Conservation (phyloP, 306 rosid species). For the Castanopsis chinensis region DNA sequence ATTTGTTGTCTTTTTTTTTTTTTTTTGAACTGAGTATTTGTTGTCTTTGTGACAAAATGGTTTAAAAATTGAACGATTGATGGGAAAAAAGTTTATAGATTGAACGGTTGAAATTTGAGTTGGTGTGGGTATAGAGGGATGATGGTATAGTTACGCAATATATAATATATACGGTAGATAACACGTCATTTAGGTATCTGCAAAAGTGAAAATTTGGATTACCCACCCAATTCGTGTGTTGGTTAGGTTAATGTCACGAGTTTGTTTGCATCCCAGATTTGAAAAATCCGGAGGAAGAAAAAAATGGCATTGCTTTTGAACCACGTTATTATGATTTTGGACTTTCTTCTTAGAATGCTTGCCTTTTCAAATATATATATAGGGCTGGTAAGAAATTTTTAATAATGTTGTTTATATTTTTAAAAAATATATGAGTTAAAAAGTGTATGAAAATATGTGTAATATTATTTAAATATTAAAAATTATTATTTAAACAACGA, state of each 20-base stretch:
- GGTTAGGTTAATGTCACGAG: not conserved
- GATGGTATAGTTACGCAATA: not conserved
- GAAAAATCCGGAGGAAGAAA: not conserved
- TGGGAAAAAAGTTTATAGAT: not conserved
- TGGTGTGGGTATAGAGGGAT: not conserved
- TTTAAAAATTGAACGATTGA: not conserved
- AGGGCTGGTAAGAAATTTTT: no score
- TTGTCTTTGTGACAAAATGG: no score
- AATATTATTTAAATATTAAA: no score
- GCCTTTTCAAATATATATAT: not conserved
- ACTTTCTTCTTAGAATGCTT: not conserved
- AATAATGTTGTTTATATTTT: no score
- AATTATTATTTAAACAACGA: no score
- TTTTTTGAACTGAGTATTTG: no score
- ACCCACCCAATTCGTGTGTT: not conserved
- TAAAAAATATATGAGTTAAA: no score
- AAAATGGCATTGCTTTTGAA: not conserved
- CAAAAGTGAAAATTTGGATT: slow-evolving; percentile 6
- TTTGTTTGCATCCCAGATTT: not conserved
- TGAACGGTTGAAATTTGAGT: not conserved
- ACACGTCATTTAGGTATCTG: not conserved
- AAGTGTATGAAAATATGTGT: no score
- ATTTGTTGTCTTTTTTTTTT: no score
- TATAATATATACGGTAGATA: not conserved
- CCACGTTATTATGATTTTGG: not conserved